A percentile compares a stretch with the other conserved stretches of the same genome.
Conservation (phyloP, 2,329 filamentous ascomycete genomes). For the Cladophialophora yegresii region DNA sequence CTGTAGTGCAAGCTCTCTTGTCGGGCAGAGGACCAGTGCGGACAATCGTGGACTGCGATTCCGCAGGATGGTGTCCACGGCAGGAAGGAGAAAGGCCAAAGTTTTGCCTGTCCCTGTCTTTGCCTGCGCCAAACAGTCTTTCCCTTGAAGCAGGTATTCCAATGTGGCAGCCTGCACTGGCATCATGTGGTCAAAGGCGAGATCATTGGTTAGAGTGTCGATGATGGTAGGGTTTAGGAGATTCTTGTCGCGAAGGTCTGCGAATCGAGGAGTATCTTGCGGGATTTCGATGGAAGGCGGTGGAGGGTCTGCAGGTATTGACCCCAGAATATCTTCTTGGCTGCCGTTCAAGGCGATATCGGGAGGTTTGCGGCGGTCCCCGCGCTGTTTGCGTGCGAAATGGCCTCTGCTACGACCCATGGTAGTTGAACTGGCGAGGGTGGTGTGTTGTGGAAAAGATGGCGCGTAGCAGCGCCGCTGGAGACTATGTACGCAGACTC, state of each 20-base stretch:
- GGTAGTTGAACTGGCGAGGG: background rate
- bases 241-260: constrained; percentile 21
- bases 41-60: constrained; percentile 58
- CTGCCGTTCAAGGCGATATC: background rate
- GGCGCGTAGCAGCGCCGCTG: background rate
- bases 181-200: constrained; percentile 23
- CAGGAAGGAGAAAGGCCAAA: constrained; percentile 83
- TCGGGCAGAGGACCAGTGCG: constrained; percentile 91
- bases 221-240: constrained; percentile 21
- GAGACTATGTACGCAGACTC: background rate
- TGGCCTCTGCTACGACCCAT: background rate
- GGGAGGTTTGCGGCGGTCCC: background rate
- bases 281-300: constrained; percentile 20
- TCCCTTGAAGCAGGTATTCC: constrained; percentile 18
- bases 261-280: constrained; percentile 24
- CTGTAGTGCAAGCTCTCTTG: constrained; percentile 93
- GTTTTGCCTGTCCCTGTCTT: constrained; percentile 98
- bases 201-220: constrained; percentile 25
- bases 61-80: constrained; percentile 75
- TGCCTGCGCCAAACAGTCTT: constrained; percentile 77
- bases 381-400: background rate
- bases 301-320: constrained; percentile 1
- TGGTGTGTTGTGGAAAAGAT: background rate
- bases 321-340: background rate
- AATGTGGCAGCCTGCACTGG: constrained; percentile 27